Evolutionary conservation across 257 asterid genomes (phyloP), one percentile per base, ranked within the genome.

Genomic region (Nicotiana obtusifolia): DNA sequence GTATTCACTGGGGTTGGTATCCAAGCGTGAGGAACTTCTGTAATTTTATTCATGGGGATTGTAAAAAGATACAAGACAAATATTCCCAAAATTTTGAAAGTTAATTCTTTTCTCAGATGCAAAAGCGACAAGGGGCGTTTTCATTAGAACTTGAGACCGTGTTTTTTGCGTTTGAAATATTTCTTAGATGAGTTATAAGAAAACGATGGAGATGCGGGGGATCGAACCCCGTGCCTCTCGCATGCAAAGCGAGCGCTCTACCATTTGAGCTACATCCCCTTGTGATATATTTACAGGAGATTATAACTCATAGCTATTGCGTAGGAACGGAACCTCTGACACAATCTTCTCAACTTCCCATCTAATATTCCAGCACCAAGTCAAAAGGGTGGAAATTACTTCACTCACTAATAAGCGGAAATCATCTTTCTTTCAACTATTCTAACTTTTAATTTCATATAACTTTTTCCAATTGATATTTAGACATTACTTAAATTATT

Each of bases 241-340:
- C 97, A 91, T 92, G 97, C 98, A 93, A 93, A 95, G 97, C 97
- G 93, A 91, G 99, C 94, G 96, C 97, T 95, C 97, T 93, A 95
- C 96, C 99, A 91, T 92, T 91, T 95, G 98, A 92, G 98, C 97
- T 91, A 93, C 97, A 95, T 93, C 97, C 97, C 99, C 97, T 9
- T 15, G 19, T 15, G 3, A 0, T 15, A 4, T 13, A 7, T 1
- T 15, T 13, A 0, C 1, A 1, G 17, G n/a, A 53, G 19, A 30
- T 30, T 30, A 30, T 30, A 30, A 30, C 3, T 30, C 2, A 2
- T 2, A 30, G 31, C 4, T 30, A 30, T n/a, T 4, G 59, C n/a
- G 15, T 53, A 37, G 2, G 3, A 37, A 37, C 47, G 3, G 9
- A 1, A 5, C 57, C 7, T 14, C 5, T 52, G 57, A 52, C 0